Evolutionary conservation across 2,329 filamentous ascomycete species (phyloP).

Genomic region (Aureobasidium leucospermi): DNA sequence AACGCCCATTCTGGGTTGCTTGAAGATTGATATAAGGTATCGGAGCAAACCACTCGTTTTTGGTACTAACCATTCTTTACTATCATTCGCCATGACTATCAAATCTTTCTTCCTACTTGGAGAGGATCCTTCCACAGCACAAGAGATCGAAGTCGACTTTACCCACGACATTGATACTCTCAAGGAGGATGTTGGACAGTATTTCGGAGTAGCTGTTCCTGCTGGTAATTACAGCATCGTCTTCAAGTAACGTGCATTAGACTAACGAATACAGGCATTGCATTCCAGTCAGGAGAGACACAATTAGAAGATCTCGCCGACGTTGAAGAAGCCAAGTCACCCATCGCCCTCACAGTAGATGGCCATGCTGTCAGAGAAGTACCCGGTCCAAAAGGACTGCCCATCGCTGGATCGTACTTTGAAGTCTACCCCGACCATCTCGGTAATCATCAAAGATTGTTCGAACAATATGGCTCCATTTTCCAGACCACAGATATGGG

Average conservation of each 20-base stretch:
- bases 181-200: slow-evolving; percentile 22
- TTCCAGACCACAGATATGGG: slow-evolving; percentile 33
- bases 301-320: slow-evolving; percentile 15
- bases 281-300: too few relatives aligned
- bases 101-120: slow-evolving; percentile 25
- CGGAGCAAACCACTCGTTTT: too few relatives aligned
- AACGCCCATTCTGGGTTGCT: too few relatives aligned
- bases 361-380: slow-evolving; percentile 39
- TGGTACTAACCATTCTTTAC: background rate
- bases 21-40: too few relatives aligned
- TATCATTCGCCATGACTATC: slow-evolving; percentile 1
- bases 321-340: slow-evolving; percentile 14
- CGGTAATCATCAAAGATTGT: slow-evolving; percentile 35
- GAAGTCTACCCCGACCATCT: slow-evolving; percentile 36
- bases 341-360: slow-evolving; percentile 39
- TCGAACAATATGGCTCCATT: slow-evolving; percentile 31
- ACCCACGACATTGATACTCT: slow-evolving; percentile 22
- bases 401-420: slow-evolving; percentile 29
- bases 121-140: slow-evolving; percentile 20
- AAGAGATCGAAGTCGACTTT: slow-evolving; percentile 21
- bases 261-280: slow-evolving; percentile 15
- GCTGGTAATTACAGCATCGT: slow-evolving; percentile 16
- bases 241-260: background rate
- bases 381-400: slow-evolving; percentile 31
- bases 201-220: slow-evolving; percentile 26